Conservation (phyloP, 2,329 filamentous ascomycete genomes). For the Didymella arachidicola region DNA sequence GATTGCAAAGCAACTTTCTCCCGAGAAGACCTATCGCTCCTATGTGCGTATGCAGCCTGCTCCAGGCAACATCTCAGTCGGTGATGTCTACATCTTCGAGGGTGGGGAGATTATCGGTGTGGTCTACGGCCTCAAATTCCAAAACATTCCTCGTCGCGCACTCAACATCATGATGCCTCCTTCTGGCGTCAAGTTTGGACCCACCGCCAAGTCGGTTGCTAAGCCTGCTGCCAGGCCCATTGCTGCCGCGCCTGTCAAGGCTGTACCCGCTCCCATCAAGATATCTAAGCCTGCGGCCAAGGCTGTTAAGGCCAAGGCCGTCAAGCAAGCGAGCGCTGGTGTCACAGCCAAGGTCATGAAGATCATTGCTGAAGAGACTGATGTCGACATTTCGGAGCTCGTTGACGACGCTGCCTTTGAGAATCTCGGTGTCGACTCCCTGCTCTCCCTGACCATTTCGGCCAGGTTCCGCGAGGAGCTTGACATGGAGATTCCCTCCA, state of each 20-base stretch:
- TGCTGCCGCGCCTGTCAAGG: conserved; percentile 46
- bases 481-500: conserved; percentile 65
- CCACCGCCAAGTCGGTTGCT: conserved; percentile 39
- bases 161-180: conserved; percentile 73
- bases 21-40: conserved; percentile 63
- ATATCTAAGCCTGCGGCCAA: conserved; percentile 63
- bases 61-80: conserved; percentile 63
- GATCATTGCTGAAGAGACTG: conserved; percentile 72
- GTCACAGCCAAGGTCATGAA: conserved; percentile 65
- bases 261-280: conserved; percentile 47
- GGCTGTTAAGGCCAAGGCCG: conserved; percentile 56
- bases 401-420: conserved; percentile 68
- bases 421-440: conserved; percentile 68
- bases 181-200: conserved; percentile 54
- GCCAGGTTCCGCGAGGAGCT: conserved; percentile 69
- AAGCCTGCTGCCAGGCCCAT: conserved; percentile 48
- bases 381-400: conserved; percentile 65
- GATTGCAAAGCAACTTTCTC: conserved; percentile 61
- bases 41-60: conserved; percentile 69
- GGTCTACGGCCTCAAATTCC: conserved; percentile 70
- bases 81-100: conserved; percentile 68
- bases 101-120: conserved; percentile 66
- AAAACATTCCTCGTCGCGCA: conserved; percentile 70
- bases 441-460: conserved; percentile 68
- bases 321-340: conserved; percentile 58